Percentiles rank a stretch among this genome's conserved stretches.
These are phyloP conservation scores for Moelleriella libera DNA, from an alignment of 2,329 filamentous ascomycete species.

Conservation along the genomic window DNA sequence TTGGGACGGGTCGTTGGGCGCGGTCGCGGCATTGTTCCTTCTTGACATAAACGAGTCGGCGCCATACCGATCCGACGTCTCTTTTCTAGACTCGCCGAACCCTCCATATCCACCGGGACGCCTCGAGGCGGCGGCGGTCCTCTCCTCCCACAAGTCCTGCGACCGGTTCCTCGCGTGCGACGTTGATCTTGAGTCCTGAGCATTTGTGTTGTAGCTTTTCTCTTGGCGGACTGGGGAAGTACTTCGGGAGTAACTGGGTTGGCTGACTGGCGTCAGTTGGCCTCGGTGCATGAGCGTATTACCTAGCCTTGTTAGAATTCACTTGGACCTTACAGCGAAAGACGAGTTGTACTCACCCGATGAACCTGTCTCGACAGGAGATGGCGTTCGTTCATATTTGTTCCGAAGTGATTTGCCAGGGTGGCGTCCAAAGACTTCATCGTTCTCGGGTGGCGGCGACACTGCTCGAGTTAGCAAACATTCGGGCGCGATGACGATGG, in stretches of 20 bases:
- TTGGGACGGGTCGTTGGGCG: slow-evolving; percentile 44
- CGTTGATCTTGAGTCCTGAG: slow-evolving; percentile 26
- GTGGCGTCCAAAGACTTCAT: slow-evolving; percentile 12
- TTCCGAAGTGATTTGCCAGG: slow-evolving; percentile 13
- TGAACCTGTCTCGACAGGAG: slow-evolving; percentile 34
- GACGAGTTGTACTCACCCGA: slow-evolving; percentile 29
- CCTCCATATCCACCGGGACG: slow-evolving; percentile 36
- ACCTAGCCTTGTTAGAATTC: slow-evolving; percentile 1
- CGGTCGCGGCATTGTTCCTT: slow-evolving; percentile 52
- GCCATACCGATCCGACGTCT: slow-evolving; percentile 4
- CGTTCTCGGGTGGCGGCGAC: slow-evolving; percentile 21
- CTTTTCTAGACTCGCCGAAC: slow-evolving; percentile 13
- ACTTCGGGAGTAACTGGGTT: slow-evolving; percentile 42
- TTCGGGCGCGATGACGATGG: background rate
- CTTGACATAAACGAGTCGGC: slow-evolving; percentile 36
- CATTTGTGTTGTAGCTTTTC: slow-evolving; percentile 20
- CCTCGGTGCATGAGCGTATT: slow-evolving; percentile 32
- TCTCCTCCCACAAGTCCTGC: background rate
- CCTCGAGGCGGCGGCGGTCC: background rate
- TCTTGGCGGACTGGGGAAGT: slow-evolving; percentile 48
- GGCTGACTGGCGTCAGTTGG: slow-evolving; percentile 50
- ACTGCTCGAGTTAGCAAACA: slow-evolving; percentile 11
- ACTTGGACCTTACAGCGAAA: background rate
- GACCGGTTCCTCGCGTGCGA: slow-evolving; percentile 20
- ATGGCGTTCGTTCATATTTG: slow-evolving; percentile 27